phyloP scores from a whole-genome alignment of 2,329 filamentous ascomycete species.

The Trichophyton schoenleinii region DNA sequence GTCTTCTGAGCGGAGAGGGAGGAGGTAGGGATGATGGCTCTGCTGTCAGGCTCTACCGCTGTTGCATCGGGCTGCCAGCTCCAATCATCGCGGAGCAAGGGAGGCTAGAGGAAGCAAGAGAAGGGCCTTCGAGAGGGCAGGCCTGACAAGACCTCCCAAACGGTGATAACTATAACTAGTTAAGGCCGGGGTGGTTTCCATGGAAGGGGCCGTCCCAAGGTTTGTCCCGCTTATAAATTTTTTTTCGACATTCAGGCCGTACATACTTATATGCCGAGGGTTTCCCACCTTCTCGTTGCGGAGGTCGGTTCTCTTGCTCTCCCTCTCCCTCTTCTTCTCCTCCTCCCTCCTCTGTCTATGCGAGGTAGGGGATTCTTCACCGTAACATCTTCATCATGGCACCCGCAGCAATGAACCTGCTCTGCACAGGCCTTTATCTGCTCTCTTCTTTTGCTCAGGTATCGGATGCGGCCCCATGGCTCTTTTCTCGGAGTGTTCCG shows the following conservation, averaged over 20 bases:
- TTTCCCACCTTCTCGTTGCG: not conserved
- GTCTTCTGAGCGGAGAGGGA: not conserved
- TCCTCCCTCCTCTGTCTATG: not conserved
- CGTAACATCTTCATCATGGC: constrained; percentile 8
- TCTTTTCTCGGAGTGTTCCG: not conserved
- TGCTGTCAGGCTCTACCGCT: not conserved
- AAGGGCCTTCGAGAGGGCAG: not conserved
- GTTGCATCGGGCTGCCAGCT: not conserved
- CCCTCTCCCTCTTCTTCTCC: not conserved
- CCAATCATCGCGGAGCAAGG: not conserved
- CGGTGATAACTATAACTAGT: not conserved
- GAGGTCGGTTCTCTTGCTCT: not conserved
- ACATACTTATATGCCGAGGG: not conserved
- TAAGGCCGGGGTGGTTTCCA: not conserved
- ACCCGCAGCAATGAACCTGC: constrained; percentile 6
- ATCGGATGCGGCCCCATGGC: constrained; percentile 3
- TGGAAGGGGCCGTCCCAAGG: not conserved
- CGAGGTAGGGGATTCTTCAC: not conserved
- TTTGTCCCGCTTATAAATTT: not conserved
- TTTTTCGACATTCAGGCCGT: not conserved
- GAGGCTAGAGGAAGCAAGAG: not conserved
- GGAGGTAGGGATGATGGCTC: not conserved
- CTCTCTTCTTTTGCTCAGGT: constrained; percentile 10
- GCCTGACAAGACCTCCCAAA: not conserved
- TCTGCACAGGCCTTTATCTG: constrained; percentile 10